phyloP scores from a whole-genome alignment of 345 rosid genomes.

The Melastoma malabathricum region DNA sequence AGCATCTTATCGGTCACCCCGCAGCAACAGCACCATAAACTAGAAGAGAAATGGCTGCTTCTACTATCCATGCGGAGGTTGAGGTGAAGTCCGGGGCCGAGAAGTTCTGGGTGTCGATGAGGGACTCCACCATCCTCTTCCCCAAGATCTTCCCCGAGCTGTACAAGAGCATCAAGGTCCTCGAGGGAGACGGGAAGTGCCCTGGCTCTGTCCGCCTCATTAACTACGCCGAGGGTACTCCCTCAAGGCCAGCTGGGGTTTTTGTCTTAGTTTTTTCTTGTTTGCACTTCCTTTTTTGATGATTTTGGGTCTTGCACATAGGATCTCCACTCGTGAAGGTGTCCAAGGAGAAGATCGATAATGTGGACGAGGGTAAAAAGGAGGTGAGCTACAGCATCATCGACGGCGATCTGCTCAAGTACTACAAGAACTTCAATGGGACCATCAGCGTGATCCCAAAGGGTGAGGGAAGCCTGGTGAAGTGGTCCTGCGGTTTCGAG shows the following conservation, averaged over 20 bases:
- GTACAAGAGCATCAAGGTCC: conserved; percentile 68
- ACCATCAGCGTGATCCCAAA: conserved; percentile 39
- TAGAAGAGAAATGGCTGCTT: conserved; percentile 27
- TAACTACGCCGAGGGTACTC: conserved; percentile 50
- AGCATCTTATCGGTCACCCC: too few species aligned
- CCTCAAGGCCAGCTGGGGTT: too few species aligned
- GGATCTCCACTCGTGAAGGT: conserved; percentile 57
- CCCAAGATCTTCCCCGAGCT: conserved; percentile 61
- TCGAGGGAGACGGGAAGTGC: conserved; percentile 73
- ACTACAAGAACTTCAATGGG: conserved; percentile 60
- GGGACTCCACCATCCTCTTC: conserved; percentile 49
- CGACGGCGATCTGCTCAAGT: conserved; percentile 67
- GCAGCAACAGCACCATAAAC: too few species aligned
- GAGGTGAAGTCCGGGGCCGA: conserved; percentile 59
- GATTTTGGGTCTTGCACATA: conserved; percentile 5
- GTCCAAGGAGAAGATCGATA: conserved; percentile 67
- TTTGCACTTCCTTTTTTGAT: not conserved
- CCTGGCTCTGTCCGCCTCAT: conserved; percentile 66
- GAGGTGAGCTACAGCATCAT: conserved; percentile 41
- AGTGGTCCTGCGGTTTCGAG: conserved; percentile 69
- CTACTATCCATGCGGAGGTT: conserved; percentile 50
- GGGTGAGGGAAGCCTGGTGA: conserved; percentile 50
- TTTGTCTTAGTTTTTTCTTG: not conserved
- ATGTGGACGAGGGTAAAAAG: conserved; percentile 45
- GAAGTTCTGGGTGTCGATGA: conserved; percentile 48